These are phyloP conservation scores for Cyclotella sp. DNA, from an alignment of 108 stramenopile genomes.

Conservation along the genomic window DNA sequence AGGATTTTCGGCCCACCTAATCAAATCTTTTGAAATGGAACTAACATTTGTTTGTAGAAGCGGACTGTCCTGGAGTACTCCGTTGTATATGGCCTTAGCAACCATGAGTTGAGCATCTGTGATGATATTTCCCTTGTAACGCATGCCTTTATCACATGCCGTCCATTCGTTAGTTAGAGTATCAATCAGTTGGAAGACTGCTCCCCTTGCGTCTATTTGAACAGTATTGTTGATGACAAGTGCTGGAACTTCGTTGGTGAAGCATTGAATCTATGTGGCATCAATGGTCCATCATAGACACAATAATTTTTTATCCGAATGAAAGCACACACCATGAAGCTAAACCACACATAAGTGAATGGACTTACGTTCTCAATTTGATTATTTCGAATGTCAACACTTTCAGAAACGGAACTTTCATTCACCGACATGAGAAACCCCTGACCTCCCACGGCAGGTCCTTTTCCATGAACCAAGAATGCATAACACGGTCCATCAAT, in stretches of 20 bases:
- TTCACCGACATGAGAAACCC: neutral
- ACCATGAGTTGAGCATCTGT: conserved; percentile 1
- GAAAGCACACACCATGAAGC: too few relatives aligned
- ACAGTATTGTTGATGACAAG: neutral
- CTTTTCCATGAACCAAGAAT: conserved; percentile 30
- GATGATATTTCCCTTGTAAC: neutral
- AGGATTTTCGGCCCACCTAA: neutral
- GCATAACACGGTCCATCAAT: conserved; percentile 40
- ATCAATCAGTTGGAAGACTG: neutral
- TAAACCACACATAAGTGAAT: too few relatives aligned
- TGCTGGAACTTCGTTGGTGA: neutral
- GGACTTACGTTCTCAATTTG: too few relatives aligned
- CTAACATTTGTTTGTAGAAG: neutral
- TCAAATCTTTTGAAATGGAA: neutral
- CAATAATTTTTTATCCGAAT: too few relatives aligned
- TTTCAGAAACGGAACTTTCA: too few relatives aligned
- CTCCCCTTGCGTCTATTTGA: neutral
- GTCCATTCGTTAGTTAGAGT: neutral
- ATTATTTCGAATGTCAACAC: too few relatives aligned
- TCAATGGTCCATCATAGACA: neutral
- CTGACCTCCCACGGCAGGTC: conserved; percentile 38
- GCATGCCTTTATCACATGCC: neutral
- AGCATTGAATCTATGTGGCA: neutral
- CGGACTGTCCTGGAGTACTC: neutral
- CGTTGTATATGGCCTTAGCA: neutral